Percentiles rank a stretch among this genome's conserved stretches.
These are phyloP conservation scores for Cercophora sp. DNA, from an alignment of 495 filamentous ascomycete genomes.

Conservation along the genomic window DNA sequence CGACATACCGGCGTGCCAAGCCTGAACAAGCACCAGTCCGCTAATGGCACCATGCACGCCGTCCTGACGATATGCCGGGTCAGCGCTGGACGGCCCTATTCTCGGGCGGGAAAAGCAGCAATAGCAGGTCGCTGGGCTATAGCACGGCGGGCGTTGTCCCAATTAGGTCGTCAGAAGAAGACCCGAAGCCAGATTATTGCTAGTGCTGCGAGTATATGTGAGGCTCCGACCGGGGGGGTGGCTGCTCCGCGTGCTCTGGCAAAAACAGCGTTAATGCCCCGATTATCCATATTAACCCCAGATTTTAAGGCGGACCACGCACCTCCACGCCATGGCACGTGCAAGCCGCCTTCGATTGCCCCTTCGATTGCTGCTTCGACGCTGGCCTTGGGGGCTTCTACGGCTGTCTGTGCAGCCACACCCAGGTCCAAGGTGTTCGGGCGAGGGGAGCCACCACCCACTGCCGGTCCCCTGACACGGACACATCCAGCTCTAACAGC, in stretches of 20 bases:
- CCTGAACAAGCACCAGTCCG: neutral
- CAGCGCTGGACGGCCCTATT: neutral
- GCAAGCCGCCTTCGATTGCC: neutral
- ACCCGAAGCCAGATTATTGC: constrained; percentile 11
- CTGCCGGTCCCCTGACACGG: too few species aligned
- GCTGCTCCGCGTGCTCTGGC: neutral
- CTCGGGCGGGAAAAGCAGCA: neutral
- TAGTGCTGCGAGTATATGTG: too few species aligned
- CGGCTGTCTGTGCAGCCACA: too few species aligned
- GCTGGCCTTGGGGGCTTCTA: too few species aligned
- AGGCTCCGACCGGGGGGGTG: too few species aligned
- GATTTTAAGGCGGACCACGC: constrained; percentile 29
- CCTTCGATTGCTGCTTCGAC: too few species aligned
- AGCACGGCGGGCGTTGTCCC: constrained; percentile 10
- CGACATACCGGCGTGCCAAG: constrained; percentile 23
- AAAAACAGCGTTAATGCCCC: constrained; percentile 14
- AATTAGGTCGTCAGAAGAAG: constrained; percentile 16
- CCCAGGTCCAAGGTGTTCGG: too few species aligned
- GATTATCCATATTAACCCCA: constrained; percentile 42
- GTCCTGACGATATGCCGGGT: neutral
- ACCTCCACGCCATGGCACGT: constrained; percentile 25
- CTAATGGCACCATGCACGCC: neutral
- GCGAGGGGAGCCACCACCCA: too few species aligned
- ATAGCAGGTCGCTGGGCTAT: neutral
- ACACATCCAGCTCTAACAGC: too few species aligned